These are phyloP conservation scores for Sordariomycetes sp. DNA, from an alignment of 2,329 filamentous ascomycete species.

Conservation along the genomic window DNA sequence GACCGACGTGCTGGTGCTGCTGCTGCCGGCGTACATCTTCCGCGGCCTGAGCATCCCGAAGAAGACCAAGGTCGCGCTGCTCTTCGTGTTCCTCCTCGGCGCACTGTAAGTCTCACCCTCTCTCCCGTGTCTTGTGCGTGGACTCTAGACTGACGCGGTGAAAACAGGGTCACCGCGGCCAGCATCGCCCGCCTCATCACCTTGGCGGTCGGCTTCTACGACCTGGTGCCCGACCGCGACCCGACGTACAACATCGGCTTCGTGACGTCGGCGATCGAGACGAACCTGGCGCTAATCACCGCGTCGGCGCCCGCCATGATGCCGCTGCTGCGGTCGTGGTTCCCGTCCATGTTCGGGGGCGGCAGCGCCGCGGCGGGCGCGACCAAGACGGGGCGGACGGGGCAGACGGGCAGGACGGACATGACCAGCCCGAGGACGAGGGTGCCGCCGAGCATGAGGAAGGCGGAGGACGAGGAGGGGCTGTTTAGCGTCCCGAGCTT, in stretches of 20 bases:
- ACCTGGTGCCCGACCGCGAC: slow-evolving; percentile 7
- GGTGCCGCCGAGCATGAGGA: neutral
- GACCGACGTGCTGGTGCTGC: slow-evolving; percentile 26
- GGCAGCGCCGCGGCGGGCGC: too few relatives aligned
- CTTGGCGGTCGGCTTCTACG: slow-evolving; percentile 7
- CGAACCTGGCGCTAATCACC: slow-evolving; percentile 24
- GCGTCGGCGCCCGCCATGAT: slow-evolving; percentile 23
- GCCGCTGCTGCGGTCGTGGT: slow-evolving; percentile 20
- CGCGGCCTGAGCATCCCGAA: slow-evolving; percentile 24
- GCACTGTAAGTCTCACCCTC: slow-evolving; percentile 16
- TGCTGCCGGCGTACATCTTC: slow-evolving; percentile 29
- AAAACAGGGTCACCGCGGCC: slow-evolving; percentile 18
- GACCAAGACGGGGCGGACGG: too few relatives aligned
- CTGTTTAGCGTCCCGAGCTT: neutral
- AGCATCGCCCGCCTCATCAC: slow-evolving; percentile 20
- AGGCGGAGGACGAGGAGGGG: neutral
- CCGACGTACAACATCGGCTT: slow-evolving; percentile 19
- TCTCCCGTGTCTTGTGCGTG: neutral
- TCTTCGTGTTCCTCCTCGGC: slow-evolving; percentile 27
- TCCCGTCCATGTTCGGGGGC: slow-evolving; percentile 19
- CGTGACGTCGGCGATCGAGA: slow-evolving; percentile 20
- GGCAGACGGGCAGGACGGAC: neutral
- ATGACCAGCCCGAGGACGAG: too few relatives aligned
- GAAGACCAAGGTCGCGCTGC: slow-evolving; percentile 24
- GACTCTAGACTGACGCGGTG: neutral